Base-by-base conservation (phyloP, 352 stramenopile species). In the Plasmopara halstedii region DNA sequence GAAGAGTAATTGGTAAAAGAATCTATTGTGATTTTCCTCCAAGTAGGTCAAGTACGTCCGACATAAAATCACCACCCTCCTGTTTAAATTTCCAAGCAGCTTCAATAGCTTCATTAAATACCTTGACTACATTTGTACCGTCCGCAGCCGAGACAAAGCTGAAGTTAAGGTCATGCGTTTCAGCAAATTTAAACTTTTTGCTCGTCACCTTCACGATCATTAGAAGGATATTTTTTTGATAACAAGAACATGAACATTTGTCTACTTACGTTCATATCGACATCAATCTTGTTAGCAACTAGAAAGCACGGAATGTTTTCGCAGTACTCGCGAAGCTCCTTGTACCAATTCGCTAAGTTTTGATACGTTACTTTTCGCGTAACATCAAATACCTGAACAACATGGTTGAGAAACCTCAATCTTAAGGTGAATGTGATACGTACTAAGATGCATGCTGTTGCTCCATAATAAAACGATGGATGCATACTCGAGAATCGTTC, bases 261-360 rank as follows among this genome's bases (percentile, higher is more conserved):
- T 43, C 3, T n/a, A 50, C 62, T 45, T 50, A 94, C 84, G 25
- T 85, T 83, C 54, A 97, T 85, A 65, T 98, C 85, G 19, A 97
- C 79, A 67, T 98, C 92, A 40, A 98, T 96, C 62, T 98, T 98
- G 73, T 98, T 98, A 25, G 92, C 92, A n/a, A 97, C 88, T 10
- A 97, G 53, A 39, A 98, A 92, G 48, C 78, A 93, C 3, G 92
- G 90, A 46, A 97, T 96, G 45, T 63, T 87, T 40, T 95, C 83
- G 62, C 87, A 97, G 64, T 97, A 95, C 32, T 95, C 67, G 21
- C 92, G 70, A 2, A 98, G 63, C 60, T 98, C 94, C 42, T 90
- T 77, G 66, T 91, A 92, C 81, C 82, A 94, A 42, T 95, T 85
- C 6, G 75, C 63, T 36, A 98, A 65, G 52, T 98, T 95, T 61